These are phyloP conservation scores for Floccularia luteovirens DNA, from an alignment of 768 basidiomycete species.

Conservation along the genomic window DNA sequence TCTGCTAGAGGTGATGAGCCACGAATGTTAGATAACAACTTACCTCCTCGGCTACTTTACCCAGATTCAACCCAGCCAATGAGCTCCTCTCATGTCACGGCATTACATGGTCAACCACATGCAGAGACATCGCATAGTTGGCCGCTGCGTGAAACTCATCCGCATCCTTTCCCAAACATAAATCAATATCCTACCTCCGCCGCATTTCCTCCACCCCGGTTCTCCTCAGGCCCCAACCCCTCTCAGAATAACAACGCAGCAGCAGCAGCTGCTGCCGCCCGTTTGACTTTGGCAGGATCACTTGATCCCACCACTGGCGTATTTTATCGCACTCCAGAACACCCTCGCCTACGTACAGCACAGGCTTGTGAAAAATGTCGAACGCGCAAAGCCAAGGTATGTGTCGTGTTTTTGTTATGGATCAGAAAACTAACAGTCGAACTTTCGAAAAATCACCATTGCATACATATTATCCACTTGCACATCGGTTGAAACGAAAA, in stretches of 20 bases:
- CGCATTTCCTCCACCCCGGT: slow-evolving; percentile 19
- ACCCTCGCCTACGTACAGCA: slow-evolving; percentile 58
- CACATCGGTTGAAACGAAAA: not conserved
- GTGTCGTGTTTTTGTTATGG: slow-evolving; percentile 10
- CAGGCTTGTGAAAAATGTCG: slow-evolving; percentile 77
- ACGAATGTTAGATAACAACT: no score
- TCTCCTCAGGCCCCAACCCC: slow-evolving; percentile 18
- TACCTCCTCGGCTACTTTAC: no score
- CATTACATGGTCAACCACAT: not conserved
- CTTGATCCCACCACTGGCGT: slow-evolving; percentile 60
- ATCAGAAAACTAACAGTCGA: not conserved
- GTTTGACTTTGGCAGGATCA: slow-evolving; percentile 43
- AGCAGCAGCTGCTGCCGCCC: slow-evolving; percentile 7
- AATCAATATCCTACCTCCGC: slow-evolving; percentile 17
- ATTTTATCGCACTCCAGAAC: slow-evolving; percentile 57
- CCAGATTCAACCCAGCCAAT: no score
- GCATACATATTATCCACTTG: not conserved
- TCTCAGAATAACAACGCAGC: slow-evolving; percentile 5
- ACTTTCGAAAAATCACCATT: no score
- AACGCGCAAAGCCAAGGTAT: slow-evolving; percentile 65
- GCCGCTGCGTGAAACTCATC: slow-evolving; percentile 16
- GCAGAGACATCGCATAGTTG: slow-evolving; percentile 13
- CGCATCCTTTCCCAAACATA: slow-evolving; percentile 9
- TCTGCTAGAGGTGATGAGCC: no score
- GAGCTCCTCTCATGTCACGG: no score